Base-by-base conservation (phyloP, 1,284 basidiomycete species). In the Tilletia indica region DNA sequence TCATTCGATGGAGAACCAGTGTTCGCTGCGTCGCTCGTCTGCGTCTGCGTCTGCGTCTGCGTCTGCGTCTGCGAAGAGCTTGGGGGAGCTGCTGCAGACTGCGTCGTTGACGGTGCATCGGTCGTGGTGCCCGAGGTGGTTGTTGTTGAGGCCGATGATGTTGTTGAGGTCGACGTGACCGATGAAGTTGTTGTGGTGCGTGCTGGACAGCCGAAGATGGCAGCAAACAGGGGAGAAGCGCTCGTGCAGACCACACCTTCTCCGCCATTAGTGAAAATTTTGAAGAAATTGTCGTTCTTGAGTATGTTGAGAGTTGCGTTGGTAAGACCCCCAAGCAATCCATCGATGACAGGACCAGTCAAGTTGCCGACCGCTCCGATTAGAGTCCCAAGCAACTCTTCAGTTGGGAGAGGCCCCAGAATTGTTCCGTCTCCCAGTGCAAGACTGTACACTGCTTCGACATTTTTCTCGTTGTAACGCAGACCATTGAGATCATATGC, bases 381-480 rank as follows among this genome's bases (percentile, higher is more conserved):
- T n/a, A n/a, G n/a, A n/a, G n/a, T n/a, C n/a, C n/a, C n/a, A n/a
- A n/a, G n/a, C n/a, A n/a, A n/a, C n/a, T n/a, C n/a, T n/a, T n/a
- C n/a, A n/a, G n/a, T n/a, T n/a, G n/a, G n/a, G n/a, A n/a, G 25
- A 31, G 25, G 25, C 25, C 25, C 25, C 25, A 31, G 25, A 31
- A 31, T 31, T 6, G 8, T 21, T 16, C 61, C 61, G 16, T 64
- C 34, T 12, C 61, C 61, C 12, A 64, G 31, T 34, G 61, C 36
- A 34, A 64, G 8, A 14, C 36, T 64, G 61, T 38, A 64, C 16
- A 9, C 12, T 11, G 34, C 12, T 0, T 34, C 9, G 9, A 64
- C 61, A 3, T 64, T 14, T 16, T 39, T 64, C 61, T 64, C 61
- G n/a, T 39, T n/a, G 61, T 64, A 64, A 11, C n/a, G 31, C 34